These are phyloP conservation scores for Theileria parva DNA, from an alignment of 169 alveolate species.

Conservation along the genomic window DNA sequence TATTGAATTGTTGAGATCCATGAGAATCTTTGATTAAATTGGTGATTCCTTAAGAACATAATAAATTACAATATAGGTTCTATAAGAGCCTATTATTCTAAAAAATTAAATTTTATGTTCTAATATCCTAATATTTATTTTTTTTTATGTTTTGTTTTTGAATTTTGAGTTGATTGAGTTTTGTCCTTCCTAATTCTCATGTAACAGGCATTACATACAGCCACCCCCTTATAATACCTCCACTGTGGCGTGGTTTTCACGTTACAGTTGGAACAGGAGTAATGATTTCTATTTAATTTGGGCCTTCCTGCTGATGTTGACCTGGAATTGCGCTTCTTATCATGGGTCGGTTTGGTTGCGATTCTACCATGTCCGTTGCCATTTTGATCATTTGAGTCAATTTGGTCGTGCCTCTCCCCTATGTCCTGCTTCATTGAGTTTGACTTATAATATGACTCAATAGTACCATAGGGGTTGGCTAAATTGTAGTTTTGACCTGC, in stretches of 20 bases:
- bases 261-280: slow-evolving; percentile 63
- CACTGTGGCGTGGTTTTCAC: slow-evolving; percentile 74
- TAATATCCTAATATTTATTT: neutral
- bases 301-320: slow-evolving; percentile 54
- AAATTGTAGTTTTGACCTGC: neutral
- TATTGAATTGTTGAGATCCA: neutral
- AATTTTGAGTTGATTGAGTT: neutral
- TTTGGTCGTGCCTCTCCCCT: neutral
- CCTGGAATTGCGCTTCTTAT: slow-evolving; percentile 16
- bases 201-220: slow-evolving; percentile 79
- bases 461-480: neutral
- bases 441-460: slow-evolving; percentile 3
- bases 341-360: slow-evolving; percentile 22
- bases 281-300: slow-evolving; percentile 46
- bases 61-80: neutral
- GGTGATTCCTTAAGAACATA: neutral
- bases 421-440: slow-evolving; percentile 11
- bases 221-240: slow-evolving; percentile 71
- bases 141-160: slow-evolving; percentile 10
- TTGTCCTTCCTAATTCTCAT: slow-evolving; percentile 74
- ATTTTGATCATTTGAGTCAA: neutral
- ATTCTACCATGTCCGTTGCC: neutral
- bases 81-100: slow-evolving; percentile 1
- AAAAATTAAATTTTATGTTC: slow-evolving; percentile 9
- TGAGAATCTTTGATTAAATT: neutral